Evolutionary conservation across 345 rosid species (phyloP).

Genomic region (Alliaria petiolata): DNA sequence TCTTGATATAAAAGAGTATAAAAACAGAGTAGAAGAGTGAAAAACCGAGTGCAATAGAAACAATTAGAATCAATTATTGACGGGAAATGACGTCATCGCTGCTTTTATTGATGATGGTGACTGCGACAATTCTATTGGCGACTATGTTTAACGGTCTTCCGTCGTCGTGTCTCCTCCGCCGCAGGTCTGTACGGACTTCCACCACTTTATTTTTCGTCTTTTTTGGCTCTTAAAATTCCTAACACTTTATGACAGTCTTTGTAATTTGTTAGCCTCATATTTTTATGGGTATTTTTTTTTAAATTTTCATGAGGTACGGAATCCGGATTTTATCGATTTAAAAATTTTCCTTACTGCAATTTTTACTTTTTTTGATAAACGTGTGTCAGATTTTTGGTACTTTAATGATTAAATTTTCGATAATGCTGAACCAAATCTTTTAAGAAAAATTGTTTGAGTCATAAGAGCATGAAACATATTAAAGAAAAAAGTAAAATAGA

Average conservation of each 20-base stretch:
- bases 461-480: neutral
- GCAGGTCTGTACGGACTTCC: constrained; percentile 13
- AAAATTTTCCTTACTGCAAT: no score
- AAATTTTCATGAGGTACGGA: neutral
- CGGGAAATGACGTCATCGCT: constrained; percentile 2
- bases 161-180: neutral
- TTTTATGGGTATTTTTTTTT: neutral
- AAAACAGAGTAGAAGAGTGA: neutral
- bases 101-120: neutral
- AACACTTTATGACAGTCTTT: neutral
- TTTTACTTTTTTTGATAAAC: no score
- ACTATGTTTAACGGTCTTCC: constrained; percentile 1
- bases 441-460: no score
- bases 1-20: no score
- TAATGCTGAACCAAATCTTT: neutral
- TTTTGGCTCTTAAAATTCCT: neutral
- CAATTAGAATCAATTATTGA: neutral
- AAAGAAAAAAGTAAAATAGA: no score
- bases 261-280: neutral
- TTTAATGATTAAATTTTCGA: neutral
- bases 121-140: neutral
- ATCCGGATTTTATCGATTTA: no score
- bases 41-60: neutral
- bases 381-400: neutral
- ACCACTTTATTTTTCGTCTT: neutral